These are phyloP conservation scores for Alternaria longipes DNA, from an alignment of 2,329 filamentous ascomycete species.

Conservation along the genomic window DNA sequence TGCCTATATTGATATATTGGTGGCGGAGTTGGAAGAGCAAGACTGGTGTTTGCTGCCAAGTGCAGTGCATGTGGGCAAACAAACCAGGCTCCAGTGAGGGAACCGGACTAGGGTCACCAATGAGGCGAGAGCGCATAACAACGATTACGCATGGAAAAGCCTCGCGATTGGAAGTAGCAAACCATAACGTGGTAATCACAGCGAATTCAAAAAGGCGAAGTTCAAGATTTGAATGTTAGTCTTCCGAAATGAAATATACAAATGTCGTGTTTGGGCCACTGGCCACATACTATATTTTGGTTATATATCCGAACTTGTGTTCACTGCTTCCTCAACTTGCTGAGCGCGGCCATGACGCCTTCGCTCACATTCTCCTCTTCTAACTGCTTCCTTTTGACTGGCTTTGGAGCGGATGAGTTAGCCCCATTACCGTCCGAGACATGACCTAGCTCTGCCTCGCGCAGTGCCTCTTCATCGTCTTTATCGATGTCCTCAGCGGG, in stretches of 20 bases:
- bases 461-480: slow-evolving; percentile 60
- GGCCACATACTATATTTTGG: not conserved
- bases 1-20: not conserved
- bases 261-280: not conserved
- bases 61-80: slow-evolving; percentile 3
- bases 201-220: not conserved
- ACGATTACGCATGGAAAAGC: not conserved
- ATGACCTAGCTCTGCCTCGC: slow-evolving; percentile 33
- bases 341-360: slow-evolving; percentile 67
- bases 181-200: not conserved
- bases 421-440: slow-evolving; percentile 34
- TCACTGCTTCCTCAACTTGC: slow-evolving; percentile 59
- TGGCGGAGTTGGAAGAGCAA: not conserved
- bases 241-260: not conserved
- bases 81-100: slow-evolving; percentile 5
- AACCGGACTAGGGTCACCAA: slow-evolving; percentile 7
- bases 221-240: not conserved
- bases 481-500: slow-evolving; percentile 48
- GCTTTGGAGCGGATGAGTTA: slow-evolving; percentile 20
- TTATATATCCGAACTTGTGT: not conserved
- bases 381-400: slow-evolving; percentile 48
- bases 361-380: slow-evolving; percentile 62
- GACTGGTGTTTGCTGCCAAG: slow-evolving; percentile 10
- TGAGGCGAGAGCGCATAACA: slow-evolving; percentile 10
- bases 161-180: not conserved